Percentiles rank a stretch among this genome's conserved stretches.
Conservation (phyloP, 2,329 filamentous ascomycete species). For the Pezicula neosporulosa region DNA sequence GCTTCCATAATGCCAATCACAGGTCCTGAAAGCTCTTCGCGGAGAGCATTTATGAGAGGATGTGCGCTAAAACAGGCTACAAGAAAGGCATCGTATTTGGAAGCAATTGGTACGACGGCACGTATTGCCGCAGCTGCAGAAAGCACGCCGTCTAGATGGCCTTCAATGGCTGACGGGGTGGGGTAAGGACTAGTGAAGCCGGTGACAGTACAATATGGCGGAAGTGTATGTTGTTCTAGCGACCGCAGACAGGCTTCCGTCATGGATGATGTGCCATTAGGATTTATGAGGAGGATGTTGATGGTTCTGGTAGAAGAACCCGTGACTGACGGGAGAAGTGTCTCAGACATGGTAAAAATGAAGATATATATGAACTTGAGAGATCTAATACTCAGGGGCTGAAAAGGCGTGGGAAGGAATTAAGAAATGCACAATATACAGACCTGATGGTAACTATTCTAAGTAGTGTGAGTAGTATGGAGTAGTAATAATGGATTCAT, state of each 20-base stretch:
- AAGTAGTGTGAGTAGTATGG: background rate
- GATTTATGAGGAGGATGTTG: constrained; percentile 44
- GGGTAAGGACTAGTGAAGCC: constrained; percentile 47
- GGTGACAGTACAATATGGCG: constrained; percentile 41
- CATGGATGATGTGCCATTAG: constrained; percentile 43
- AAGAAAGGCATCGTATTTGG: constrained; percentile 64
- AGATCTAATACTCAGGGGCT: background rate
- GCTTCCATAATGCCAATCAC: constrained; percentile 88
- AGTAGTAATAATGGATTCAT: background rate
- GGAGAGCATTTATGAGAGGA: constrained; percentile 64
- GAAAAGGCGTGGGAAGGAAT: background rate
- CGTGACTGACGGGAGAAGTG: constrained; percentile 19
- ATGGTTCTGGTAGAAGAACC: constrained; percentile 21
- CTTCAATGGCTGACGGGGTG: constrained; percentile 48
- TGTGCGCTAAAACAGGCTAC: constrained; percentile 87
- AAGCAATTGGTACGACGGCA: constrained; percentile 38
- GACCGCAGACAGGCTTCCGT: constrained; percentile 42
- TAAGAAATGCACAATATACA: background rate
- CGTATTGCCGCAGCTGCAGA: constrained; percentile 44
- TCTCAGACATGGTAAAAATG: constrained; percentile 3
- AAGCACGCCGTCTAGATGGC: constrained; percentile 44
- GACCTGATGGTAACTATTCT: background rate
- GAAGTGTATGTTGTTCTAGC: constrained; percentile 36
- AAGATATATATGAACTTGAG: background rate
- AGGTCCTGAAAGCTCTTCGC: constrained; percentile 40